Evolutionary conservation across 495 filamentous ascomycete species (phyloP).

Genomic region (Tricharina praecox): DNA sequence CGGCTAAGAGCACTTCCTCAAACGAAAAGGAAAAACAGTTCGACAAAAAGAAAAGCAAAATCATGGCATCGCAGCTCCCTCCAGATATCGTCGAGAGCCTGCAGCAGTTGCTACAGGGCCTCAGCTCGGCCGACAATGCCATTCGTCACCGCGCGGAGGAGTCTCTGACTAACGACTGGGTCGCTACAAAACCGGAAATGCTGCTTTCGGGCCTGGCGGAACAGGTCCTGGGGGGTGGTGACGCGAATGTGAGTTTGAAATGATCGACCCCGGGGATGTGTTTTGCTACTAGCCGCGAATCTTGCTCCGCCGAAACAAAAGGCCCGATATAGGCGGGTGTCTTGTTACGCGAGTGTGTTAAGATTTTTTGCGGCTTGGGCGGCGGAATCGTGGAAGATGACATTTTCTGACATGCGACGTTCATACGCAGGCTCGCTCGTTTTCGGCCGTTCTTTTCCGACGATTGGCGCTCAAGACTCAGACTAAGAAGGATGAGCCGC

Average conservation of each 20-base stretch:
- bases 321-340: too few relatives aligned
- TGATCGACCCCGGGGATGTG: too few relatives aligned
- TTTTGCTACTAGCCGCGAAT: too few relatives aligned
- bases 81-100: conserved; percentile 67
- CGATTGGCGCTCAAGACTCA: conserved; percentile 82
- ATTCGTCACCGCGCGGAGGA: conserved; percentile 75
- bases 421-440: conserved; percentile 59
- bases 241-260: conserved; percentile 43
- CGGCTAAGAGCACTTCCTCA: too few relatives aligned
- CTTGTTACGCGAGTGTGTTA: not conserved
- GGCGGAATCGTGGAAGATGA: not conserved
- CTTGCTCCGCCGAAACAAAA: too few relatives aligned
- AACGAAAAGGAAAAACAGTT: too few relatives aligned
- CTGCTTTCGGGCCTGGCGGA: conserved; percentile 86
- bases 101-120: conserved; percentile 62
- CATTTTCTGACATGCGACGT: not conserved
- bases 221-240: conserved; percentile 58
- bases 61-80: conserved; percentile 60
- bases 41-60: too few relatives aligned
- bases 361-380: conserved; percentile 4
- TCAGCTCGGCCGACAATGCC: conserved; percentile 79
- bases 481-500: conserved; percentile 47
- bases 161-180: conserved; percentile 77
- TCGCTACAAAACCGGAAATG: conserved; percentile 58
- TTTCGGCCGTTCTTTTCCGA: conserved; percentile 86